These are phyloP conservation scores for Saccharomycopsis sp. DNA, from an alignment of 805 yeast species.

Conservation along the genomic window DNA sequence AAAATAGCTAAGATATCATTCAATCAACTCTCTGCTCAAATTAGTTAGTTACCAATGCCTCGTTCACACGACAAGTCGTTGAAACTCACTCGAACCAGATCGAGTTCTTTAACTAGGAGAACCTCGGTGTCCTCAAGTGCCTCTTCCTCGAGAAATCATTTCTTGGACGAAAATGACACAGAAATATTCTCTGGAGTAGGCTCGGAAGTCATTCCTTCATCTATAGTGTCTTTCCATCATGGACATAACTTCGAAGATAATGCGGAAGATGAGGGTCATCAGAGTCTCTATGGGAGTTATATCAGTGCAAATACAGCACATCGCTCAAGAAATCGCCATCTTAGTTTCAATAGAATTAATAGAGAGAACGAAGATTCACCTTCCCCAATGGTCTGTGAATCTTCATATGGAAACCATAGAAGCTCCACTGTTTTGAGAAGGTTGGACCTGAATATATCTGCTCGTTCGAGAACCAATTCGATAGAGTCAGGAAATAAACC, in stretches of 20 bases:
- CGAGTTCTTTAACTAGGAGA: constrained; percentile 13
- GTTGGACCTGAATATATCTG: constrained; percentile 13
- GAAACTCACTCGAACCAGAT: constrained; percentile 16
- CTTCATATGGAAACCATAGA: constrained; percentile 22
- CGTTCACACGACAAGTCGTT: constrained; percentile 11
- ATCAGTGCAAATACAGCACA: not conserved
- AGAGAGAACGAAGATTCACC: not conserved
- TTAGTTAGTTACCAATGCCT: constrained; percentile 9
- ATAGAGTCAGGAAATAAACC: constrained; percentile 24
- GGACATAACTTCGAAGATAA: constrained; percentile 42
- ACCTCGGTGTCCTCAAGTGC: constrained; percentile 9
- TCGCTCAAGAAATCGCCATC: not conserved
- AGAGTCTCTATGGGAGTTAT: not conserved
- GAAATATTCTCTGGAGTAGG: constrained; percentile 79
- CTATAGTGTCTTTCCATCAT: constrained; percentile 71
- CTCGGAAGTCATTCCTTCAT: constrained; percentile 68
- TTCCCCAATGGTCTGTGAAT: not conserved
- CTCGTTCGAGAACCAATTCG: constrained; percentile 29
- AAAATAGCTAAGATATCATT: too few species aligned
- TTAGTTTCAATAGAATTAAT: not conserved
- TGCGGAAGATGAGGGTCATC: constrained; percentile 3
- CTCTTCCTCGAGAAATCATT: constrained; percentile 6
- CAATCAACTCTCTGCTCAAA: too few species aligned
- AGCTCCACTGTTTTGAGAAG: constrained; percentile 30
- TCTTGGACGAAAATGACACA: constrained; percentile 46